Conservation (phyloP, 1,139 yeast genomes). For the Sugiyamaella grinbergsii region DNA sequence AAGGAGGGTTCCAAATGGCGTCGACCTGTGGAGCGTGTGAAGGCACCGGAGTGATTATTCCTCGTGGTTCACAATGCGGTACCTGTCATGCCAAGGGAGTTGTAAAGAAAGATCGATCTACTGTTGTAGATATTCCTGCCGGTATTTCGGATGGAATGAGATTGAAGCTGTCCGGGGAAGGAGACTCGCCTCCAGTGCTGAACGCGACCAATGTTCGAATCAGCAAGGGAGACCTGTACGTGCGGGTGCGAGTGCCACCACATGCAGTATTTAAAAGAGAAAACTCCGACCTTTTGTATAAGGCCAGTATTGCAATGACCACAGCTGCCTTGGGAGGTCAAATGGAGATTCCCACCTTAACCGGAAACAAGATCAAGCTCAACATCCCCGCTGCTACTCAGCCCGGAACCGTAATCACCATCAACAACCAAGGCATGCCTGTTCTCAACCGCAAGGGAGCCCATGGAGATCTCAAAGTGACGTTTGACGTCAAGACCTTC, state of each 20-base stretch:
- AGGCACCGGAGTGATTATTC: constrained; percentile 83
- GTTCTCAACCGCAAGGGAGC: constrained; percentile 53
- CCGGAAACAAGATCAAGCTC: constrained; percentile 56
- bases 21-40: constrained; percentile 86
- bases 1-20: constrained; percentile 97
- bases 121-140: constrained; percentile 81
- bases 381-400: constrained; percentile 89
- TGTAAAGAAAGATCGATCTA: constrained; percentile 62
- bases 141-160: constrained; percentile 89
- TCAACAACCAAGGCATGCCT: constrained; percentile 91
- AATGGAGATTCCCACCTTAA: constrained; percentile 80
- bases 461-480: constrained; percentile 74
- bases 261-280: constrained; percentile 71
- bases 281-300: constrained; percentile 63
- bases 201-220: constrained; percentile 53
- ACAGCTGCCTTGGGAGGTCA: constrained; percentile 97
- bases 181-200: constrained; percentile 74
- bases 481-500: constrained; percentile 68
- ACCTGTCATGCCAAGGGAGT: constrained; percentile 92
- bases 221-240: constrained; percentile 82
- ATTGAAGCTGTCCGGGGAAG: constrained; percentile 81
- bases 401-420: constrained; percentile 68
- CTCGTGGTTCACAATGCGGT: constrained; percentile 68
- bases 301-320: constrained; percentile 79
- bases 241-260: constrained; percentile 73